These are phyloP conservation scores for Pochonia chlamydosporia DNA, from an alignment of 2,329 filamentous ascomycete species.

Conservation along the genomic window DNA sequence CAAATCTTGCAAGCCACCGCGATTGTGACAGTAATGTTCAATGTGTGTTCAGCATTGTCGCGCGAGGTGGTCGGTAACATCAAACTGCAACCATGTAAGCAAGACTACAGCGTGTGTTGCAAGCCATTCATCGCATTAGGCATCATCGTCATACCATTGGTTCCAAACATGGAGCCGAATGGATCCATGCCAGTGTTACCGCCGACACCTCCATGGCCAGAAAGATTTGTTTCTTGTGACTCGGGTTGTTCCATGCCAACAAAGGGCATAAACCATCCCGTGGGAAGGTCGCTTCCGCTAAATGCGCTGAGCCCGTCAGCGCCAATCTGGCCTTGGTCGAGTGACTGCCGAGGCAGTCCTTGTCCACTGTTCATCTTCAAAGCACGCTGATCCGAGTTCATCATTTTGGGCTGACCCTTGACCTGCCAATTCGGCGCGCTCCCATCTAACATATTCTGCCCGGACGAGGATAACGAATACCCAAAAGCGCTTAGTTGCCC, in stretches of 20 bases:
- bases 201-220: slow-evolving; percentile 25
- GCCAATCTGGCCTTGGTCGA: slow-evolving; percentile 14
- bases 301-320: slow-evolving; percentile 17
- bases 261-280: slow-evolving; percentile 90
- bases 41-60: too few relatives aligned
- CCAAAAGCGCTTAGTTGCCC: slow-evolving; percentile 72
- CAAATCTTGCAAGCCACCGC: too few relatives aligned
- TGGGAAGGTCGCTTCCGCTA: slow-evolving; percentile 42
- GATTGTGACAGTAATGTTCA: too few relatives aligned
- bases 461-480: not conserved
- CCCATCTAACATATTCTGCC: slow-evolving; percentile 34
- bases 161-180: slow-evolving; percentile 43
- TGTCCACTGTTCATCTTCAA: slow-evolving; percentile 19
- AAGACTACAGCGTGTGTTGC: slow-evolving; percentile 21
- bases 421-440: slow-evolving; percentile 14
- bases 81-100: not conserved
- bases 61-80: not conserved
- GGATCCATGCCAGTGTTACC: slow-evolving; percentile 29
- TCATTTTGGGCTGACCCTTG: slow-evolving; percentile 2
- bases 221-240: slow-evolving; percentile 39
- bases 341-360: slow-evolving; percentile 21
- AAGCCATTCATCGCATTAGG: slow-evolving; percentile 28
- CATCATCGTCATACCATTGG: slow-evolving; percentile 29
- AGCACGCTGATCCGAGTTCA: slow-evolving; percentile 19
- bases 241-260: slow-evolving; percentile 81